A percentile compares a stretch with the other conserved stretches of the same genome.
Evolutionary conservation across 2,329 filamentous ascomycete genomes (phyloP).

Genomic region (Penicillium sp.): DNA sequence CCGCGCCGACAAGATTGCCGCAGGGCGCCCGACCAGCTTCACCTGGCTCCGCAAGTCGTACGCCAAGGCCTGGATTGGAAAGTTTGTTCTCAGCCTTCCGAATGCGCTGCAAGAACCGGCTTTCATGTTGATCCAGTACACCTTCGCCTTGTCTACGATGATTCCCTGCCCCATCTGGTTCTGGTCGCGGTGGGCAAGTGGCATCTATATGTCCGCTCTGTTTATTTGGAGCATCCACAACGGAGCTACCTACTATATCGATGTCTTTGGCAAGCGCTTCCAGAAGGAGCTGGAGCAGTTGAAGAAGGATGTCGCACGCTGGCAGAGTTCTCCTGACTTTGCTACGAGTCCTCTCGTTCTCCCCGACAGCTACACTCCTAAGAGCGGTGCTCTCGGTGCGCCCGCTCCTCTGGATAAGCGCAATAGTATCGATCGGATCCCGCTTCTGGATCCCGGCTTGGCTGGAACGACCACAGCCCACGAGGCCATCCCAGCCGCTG

Average conservation of each 20-base stretch:
- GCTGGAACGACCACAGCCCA: conserved; percentile 26
- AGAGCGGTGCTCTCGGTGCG: conserved; percentile 25
- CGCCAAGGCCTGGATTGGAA: conserved; percentile 84
- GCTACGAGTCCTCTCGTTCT: conserved; percentile 32
- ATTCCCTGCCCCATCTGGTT: conserved; percentile 95
- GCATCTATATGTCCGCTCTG: conserved; percentile 74
- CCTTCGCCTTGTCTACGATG: conserved; percentile 89
- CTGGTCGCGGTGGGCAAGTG: conserved; percentile 78
- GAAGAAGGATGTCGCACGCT: conserved; percentile 84
- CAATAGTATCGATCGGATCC: conserved; percentile 37
- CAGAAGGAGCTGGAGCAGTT: conserved; percentile 92
- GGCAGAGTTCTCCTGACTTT: conserved; percentile 61
- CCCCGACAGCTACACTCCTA: conserved; percentile 24
- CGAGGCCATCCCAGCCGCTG: conserved; percentile 10
- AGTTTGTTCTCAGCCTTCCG: conserved; percentile 77
- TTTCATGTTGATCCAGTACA: conserved; percentile 96
- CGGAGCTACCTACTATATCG: conserved; percentile 95
- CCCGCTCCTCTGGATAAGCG: conserved; percentile 22
- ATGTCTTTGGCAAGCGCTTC: conserved; percentile 94
- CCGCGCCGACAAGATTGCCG: conserved; percentile 92
- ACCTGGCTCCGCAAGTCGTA: conserved; percentile 96
- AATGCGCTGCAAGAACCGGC: conserved; percentile 76
- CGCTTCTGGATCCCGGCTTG: conserved; percentile 36
- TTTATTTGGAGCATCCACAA: conserved; percentile 97
- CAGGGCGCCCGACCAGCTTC: conserved; percentile 92